Percentiles rank a stretch among this genome's conserved stretches.
phyloP scores from a whole-genome alignment of 495 filamentous ascomycete genomes.

The Chlorociboria aeruginascens region DNA sequence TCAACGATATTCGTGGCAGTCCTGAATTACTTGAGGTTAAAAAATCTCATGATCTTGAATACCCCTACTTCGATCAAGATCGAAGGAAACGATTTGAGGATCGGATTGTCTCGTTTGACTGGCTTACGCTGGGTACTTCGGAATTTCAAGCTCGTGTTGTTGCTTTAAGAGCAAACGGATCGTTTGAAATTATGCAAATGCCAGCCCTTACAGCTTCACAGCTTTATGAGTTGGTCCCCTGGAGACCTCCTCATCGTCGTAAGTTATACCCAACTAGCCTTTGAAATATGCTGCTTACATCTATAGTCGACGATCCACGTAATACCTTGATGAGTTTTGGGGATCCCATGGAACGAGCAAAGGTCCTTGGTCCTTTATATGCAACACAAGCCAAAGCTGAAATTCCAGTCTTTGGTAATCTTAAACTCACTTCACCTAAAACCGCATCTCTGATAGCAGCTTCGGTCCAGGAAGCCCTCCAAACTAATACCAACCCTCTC shows the following conservation, averaged over 20 bases:
- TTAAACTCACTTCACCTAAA: constrained; percentile 12
- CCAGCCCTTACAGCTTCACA: constrained; percentile 41
- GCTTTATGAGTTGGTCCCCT: constrained; percentile 29
- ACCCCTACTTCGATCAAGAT: constrained; percentile 31
- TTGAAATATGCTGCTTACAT: constrained; percentile 10
- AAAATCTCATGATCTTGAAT: constrained; percentile 39
- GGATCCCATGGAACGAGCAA: constrained; percentile 24
- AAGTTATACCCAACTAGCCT: neutral
- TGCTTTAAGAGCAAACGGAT: constrained; percentile 55
- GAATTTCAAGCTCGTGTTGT: constrained; percentile 53
- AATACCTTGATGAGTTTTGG: constrained; percentile 34
- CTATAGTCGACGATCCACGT: constrained; percentile 30
- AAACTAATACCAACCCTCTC: constrained; percentile 11
- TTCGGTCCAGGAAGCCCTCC: constrained; percentile 25
- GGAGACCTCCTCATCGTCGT: constrained; percentile 20
- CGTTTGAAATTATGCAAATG: constrained; percentile 52
- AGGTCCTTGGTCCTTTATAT: constrained; percentile 31
- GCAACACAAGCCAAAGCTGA: constrained; percentile 30
- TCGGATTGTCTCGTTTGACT: constrained; percentile 78
- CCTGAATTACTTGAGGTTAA: constrained; percentile 41
- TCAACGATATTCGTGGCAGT: constrained; percentile 25
- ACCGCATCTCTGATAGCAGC: constrained; percentile 17
- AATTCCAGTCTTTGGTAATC: constrained; percentile 31
- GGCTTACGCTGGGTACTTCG: constrained; percentile 51
- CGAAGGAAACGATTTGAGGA: constrained; percentile 37